Evolutionary conservation across 306 rosid species (phyloP), one percentile per base, ranked within the genome.

Genomic region (Lathyrus oleraceus): DNA sequence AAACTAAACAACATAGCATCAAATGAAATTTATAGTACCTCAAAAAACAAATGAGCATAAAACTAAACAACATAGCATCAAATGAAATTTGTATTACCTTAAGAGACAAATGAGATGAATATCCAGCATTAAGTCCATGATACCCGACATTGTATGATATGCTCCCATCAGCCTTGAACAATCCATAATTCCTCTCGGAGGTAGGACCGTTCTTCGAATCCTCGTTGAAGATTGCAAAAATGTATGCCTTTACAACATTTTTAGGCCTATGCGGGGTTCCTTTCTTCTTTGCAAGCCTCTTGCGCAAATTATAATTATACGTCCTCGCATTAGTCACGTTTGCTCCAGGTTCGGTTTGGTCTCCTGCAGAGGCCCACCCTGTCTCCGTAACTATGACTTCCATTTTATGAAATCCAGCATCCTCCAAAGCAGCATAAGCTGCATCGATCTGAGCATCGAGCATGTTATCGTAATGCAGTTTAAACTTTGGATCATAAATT

Each of bases 381-480:
- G 99, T 94, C 80, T 94, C 99, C 1, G 99, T 94, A 73, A 91
- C 76, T 64, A 94, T 76, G 78, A 94, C 89, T 85, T 94, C 95
- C 97, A 91, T 94, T 74, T 91, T 78, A 21, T 72, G 4, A 71
- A 81, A 79, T 66, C 99, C 99, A 17, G 91, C 95, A 82, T 83
- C 76, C 79, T 85, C 95, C 74, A 94, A 70, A 62, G 99, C 99
- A 17, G 92, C 81, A 82, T 94, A 91, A 38, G 95, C 91, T 21
- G 97, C 99, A 71, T 91, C 99, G 39, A 94, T 91, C 91, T 88
- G 96, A 79, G 99, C 97, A 85, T 94, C 99, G 30, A 94, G 96
- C 99, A 91, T 86, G 81, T 94, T 94, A 74, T 94, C 99, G 71
- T 94, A 94, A 79, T 83, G 99, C 43, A 91, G 91, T 23, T 60